Evolutionary conservation across 1,284 basidiomycete genomes (phyloP), one percentile per base, ranked within the genome.

Genomic region (Vanrija sp.): DNA sequence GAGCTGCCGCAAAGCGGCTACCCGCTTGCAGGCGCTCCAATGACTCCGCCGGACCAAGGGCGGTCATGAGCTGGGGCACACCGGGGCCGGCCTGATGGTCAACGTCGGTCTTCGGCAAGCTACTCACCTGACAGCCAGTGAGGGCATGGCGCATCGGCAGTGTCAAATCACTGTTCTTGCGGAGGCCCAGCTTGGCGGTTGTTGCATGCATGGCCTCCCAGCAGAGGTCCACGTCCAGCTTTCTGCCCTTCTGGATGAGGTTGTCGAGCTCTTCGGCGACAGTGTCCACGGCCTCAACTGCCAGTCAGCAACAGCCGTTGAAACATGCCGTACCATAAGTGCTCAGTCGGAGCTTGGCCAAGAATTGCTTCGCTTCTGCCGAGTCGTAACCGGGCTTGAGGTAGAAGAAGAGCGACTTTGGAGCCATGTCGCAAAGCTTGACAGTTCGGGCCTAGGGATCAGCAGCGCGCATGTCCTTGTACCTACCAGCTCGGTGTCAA

Each of bases 361-460:
- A 64, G 79, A 92, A 84, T 8, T 69, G 67, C 41, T 74, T 65
- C 0, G 88, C 84, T 55, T 86, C 84, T 0, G 79, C 67, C 1
- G 80, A 78, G 1, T 71, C 57, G 53, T 84, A 80, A 51, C 85
- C 77, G 0, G 89, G 89, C 7, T 83, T 80, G 19, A 81, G 68
- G 69, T 91, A 95, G 73, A 93, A 84, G 71, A 85, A 92, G 0
- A 85, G 82, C 0, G 83, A 85, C 16, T 84, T 75, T 0, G 67
- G 64, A 0, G 86, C 81, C 43, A 93, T 80, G 55, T 92, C 88
- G 41, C 79, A 77, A 36, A 92, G 69, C 44, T 84, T 85, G 7
- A 80, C 80, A 3, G 87, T 76, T 19, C 89, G 85, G 37, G 87
- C 84, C 86, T 90, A 57, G 4, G 16, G 10, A 24, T 41, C 7